Base-by-base conservation (phyloP, 139 green algal genomes). In the Raphidocelis subcapitata region DNA sequence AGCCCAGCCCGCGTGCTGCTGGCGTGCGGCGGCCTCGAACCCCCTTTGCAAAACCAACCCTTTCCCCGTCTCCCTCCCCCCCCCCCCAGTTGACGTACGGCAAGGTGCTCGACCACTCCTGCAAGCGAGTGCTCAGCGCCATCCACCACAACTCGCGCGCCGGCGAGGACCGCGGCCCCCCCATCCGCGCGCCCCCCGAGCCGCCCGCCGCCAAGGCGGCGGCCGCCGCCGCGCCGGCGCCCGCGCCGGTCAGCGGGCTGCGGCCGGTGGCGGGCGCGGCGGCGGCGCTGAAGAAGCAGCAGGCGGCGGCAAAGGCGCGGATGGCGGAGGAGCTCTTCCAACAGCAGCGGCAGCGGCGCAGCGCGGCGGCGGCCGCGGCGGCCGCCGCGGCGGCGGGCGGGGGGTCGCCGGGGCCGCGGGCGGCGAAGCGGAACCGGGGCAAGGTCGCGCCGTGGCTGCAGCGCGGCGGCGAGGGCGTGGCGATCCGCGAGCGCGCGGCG, bases 41-140 rank as follows among this genome's bases (percentile, higher is more conserved):
- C n/a, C n/a, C n/a, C n/a, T n/a, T n/a, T n/a, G n/a, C n/a, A n/a
- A n/a, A n/a, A n/a, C n/a, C n/a, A n/a, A n/a, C n/a, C n/a, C n/a
- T n/a, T n/a, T n/a, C n/a, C n/a, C n/a, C n/a, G n/a, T n/a, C n/a
- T n/a, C n/a, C n/a, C n/a, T n/a, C 41, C 8, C 12, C 41, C 8
- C 41, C 41, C 41, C 41, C 8, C 35, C 69, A 75, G 69, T 55
- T 23, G 1, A 5, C 56, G 1, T 3, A 35, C n/a, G 60, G 67
- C 57, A 75, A 67, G 69, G 26, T 75, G 4, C 31, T 36, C 35
- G 69, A 75, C 41, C 69, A 75, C 56, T 23, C 69, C 14, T 67
- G 61, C 56, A 75, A 75, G 69, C 36, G 69, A 18, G 69, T 75
- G 16, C 69, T 75, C 36, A 41, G 65, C 8, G 55, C 35, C 18